Base-by-base conservation (phyloP, 2,329 filamentous ascomycete genomes). In the Botryosphaeria agaves region DNA sequence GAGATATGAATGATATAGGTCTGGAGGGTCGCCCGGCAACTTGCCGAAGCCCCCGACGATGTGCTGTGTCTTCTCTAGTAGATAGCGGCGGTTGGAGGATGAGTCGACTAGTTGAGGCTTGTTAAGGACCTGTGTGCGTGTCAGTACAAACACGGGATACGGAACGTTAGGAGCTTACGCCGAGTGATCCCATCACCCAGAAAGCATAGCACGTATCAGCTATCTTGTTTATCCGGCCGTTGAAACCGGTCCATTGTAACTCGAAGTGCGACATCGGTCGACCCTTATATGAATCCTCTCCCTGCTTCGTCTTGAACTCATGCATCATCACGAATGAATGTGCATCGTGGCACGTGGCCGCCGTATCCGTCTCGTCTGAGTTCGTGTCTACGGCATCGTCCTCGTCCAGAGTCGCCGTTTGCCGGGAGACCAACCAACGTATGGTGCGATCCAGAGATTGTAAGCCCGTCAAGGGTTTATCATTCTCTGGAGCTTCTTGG, bases 151-250 rank as follows among this genome's bases (percentile, higher is more conserved):
- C 12, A 19, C 3, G 4, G 7, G 5, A 7, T 28, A 12, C 8
- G 5, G 19, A 18, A 19, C 9, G 29, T 18, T 11, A 19, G 7
- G 8, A 19, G 26, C 49, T 43, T 52, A 64, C 61, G 34, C 52
- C 48, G 30, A 68, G 49, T 30, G 83, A 72, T 2, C 72, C 83
- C 3, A 67, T 66, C 1, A 81, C 82, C 89, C 89, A 98, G 63
- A 87, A 98, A 14, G 73, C 77, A 52, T 98, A 98, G 56, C 89
- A 98, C 1, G 89, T 95, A 54, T 98, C 89, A 7, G 81, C 79
- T 28, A 76, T 66, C 53, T 98, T 98, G 58, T 93, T 94, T 48
- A 72, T 74, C 29, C 89, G 73, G 16, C 89, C 89, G 45, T 91
- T 93, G 56, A 91, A 84, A 7, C 85, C 89, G 2, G 82, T 66